Conservation (phyloP, 2,329 filamentous ascomycete species). For the Sphaerulina musiva region DNA sequence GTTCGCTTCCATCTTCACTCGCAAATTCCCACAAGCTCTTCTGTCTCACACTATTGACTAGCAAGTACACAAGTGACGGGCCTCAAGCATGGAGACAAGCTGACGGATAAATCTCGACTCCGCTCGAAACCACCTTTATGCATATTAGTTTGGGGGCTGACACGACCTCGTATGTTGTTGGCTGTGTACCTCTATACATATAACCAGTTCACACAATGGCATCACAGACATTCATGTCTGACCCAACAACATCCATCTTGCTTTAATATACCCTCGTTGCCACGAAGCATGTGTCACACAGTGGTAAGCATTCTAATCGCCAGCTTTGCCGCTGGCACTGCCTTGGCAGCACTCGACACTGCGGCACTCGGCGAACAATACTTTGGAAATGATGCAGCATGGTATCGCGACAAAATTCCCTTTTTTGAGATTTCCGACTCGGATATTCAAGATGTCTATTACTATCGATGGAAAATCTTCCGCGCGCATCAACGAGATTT, state of each 20-base stretch:
- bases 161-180: too few relatives aligned
- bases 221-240: background rate
- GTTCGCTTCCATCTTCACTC: too few relatives aligned
- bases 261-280: background rate
- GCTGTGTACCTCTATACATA: too few relatives aligned
- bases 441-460: constrained; percentile 40
- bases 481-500: constrained; percentile 42
- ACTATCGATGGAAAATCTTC: constrained; percentile 44
- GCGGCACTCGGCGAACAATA: constrained; percentile 31
- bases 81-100: too few relatives aligned
- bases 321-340: background rate
- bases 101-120: too few relatives aligned
- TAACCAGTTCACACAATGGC: background rate
- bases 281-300: background rate
- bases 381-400: constrained; percentile 39
- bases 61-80: too few relatives aligned
- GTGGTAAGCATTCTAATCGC: background rate
- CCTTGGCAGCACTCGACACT: constrained; percentile 24
- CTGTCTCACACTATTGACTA: too few relatives aligned
- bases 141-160: too few relatives aligned
- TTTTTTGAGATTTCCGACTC: constrained; percentile 38
- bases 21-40: too few relatives aligned
- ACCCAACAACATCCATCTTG: background rate
- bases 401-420: constrained; percentile 37
- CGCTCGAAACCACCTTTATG: too few relatives aligned